Evolutionary conservation across 2,329 filamentous ascomycete species (phyloP).

Genomic region (Fusarium tupiense): DNA sequence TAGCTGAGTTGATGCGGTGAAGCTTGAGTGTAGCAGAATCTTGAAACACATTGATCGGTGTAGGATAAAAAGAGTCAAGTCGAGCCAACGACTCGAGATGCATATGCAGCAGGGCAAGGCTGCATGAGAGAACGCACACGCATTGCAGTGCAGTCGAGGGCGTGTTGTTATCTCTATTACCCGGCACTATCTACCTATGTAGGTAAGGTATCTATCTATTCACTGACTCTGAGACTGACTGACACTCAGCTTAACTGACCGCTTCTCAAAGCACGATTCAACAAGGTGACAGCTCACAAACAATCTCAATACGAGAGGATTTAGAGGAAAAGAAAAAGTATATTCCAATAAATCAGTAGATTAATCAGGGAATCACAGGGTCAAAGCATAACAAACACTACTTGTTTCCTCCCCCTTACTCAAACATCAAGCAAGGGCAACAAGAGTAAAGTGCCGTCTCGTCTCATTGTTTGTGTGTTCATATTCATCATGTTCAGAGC

Average conservation of each 20-base stretch:
- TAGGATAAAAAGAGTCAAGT: slow-evolving; percentile 14
- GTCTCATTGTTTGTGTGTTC: neutral
- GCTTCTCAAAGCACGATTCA: slow-evolving; percentile 23
- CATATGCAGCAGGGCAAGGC: slow-evolving; percentile 22
- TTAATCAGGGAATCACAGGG: neutral
- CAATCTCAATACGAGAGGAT: neutral
- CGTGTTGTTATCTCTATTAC: slow-evolving; percentile 25
- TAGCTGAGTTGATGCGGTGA: slow-evolving; percentile 24
- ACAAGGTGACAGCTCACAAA: slow-evolving; percentile 28
- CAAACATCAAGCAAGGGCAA: neutral
- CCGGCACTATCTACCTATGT: neutral
- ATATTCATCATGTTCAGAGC: neutral
- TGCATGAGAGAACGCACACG: slow-evolving; percentile 12
- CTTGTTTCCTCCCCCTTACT: slow-evolving; percentile 7
- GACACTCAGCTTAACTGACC: slow-evolving; percentile 19
- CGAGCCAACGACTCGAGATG: neutral
- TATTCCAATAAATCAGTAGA: neutral
- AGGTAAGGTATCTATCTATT: neutral
- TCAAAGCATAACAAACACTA: slow-evolving; percentile 15
- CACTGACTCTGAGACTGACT: neutral
- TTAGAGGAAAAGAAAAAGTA: neutral
- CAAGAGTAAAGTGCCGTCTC: slow-evolving; percentile 13
- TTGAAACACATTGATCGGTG: slow-evolving; percentile 34
- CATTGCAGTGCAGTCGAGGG: slow-evolving; percentile 12
- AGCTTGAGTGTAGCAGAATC: slow-evolving; percentile 20